Evolutionary conservation across 352 stramenopile species (phyloP), one percentile per base, ranked within the genome.

Genomic region (Blastocystis hominis): DNA sequence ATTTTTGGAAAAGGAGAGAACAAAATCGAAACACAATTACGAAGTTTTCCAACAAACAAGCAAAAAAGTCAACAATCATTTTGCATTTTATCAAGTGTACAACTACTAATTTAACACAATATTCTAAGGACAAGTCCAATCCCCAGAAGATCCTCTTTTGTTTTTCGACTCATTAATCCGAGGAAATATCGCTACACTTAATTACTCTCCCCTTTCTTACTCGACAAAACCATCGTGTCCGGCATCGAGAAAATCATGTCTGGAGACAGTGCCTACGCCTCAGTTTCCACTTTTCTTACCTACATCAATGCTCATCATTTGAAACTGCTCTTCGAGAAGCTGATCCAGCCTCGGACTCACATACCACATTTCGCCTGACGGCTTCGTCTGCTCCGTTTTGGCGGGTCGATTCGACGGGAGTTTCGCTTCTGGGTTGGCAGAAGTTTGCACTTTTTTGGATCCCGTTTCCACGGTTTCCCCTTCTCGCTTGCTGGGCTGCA

Each of bases 1-100:
- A 53, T 75, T 75, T 30, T 75, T 47, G 38, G 63, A 24, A 17
- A 42, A 17, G 61, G n/a, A 42, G 24, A 30, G 40, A 54, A 54
- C 42, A 80, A 38, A 44, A 54, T 64, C 36, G 55, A 42, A 76
- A 80, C 70, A 80, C 70, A 80, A 80, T 59, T 42, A 42, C 15
- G 17, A 13, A 34, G 7, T 40, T 36, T 56, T 46, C 30, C 6
- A 80, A 80, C 70, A 80, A 80, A 80, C 50, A 80, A 2, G 7
- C 17, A 20, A 44, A 76, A 76, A 76, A 64, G n/a, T 66, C 24
- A 62, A 80, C 34, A 15, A 54, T n/a, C 59, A 24, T 54, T 4
- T 30, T 76, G 24, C 24, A 30, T 30, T 30, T 30, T 30, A 30
- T 30, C 24, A 30, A 30, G 24, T 30, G 24, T 30, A 30, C 24